These are phyloP conservation scores for Dichotomopilus funicola DNA, from an alignment of 2,329 filamentous ascomycete species.

Conservation along the genomic window DNA sequence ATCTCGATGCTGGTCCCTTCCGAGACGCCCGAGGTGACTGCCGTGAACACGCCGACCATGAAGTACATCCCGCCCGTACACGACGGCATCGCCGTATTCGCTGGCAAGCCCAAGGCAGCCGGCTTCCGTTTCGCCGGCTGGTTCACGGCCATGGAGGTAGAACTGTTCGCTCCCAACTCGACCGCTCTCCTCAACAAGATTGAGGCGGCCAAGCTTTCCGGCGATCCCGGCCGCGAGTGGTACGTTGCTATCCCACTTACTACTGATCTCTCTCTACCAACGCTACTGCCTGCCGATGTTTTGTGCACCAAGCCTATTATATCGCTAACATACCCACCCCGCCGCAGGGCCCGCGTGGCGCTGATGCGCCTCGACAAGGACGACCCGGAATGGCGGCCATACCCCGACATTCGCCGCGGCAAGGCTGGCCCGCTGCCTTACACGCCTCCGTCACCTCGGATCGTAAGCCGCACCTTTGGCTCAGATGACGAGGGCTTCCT, in stretches of 20 bases:
- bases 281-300: too few relatives aligned
- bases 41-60: constrained; percentile 5
- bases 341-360: constrained; percentile 3
- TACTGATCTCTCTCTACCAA: not conserved
- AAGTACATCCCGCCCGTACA: constrained; percentile 3
- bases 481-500: too few relatives aligned
- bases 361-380: not conserved
- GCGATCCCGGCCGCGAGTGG: not conserved
- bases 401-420: not conserved
- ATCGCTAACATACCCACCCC: too few relatives aligned
- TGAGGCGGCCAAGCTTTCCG: not conserved
- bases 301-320: too few relatives aligned
- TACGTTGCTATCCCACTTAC: not conserved
- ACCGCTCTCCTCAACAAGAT: not conserved
- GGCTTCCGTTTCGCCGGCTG: constrained; percentile 6
- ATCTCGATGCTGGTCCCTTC: not conserved
- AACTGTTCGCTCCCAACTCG: constrained; percentile 11
- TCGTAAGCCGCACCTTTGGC: too few relatives aligned
- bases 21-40: constrained; percentile 1
- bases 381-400: constrained; percentile 1
- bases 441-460: too few relatives aligned
- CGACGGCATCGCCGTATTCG: constrained; percentile 3
- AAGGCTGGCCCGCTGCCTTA: too few relatives aligned
- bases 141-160: constrained; percentile 8
- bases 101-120: not conserved